Conservation (phyloP, 1,284 basidiomycete species). For the Wolfiporia cocos region DNA sequence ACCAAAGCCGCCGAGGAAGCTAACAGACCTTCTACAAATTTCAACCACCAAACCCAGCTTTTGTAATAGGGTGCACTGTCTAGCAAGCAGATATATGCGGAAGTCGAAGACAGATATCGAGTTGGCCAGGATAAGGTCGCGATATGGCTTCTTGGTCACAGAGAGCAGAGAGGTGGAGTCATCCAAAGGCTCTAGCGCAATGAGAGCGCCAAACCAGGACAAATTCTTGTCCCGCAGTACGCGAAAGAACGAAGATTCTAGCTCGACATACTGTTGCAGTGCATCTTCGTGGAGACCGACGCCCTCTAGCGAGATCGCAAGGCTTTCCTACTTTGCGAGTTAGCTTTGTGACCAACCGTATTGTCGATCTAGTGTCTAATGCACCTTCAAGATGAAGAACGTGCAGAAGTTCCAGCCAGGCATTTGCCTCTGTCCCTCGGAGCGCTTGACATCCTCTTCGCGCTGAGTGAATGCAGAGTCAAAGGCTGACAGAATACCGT, state of each 20-base stretch:
- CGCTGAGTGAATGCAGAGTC: conserved; percentile 73
- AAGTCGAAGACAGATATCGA: conserved; percentile 94
- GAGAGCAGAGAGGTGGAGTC: conserved; percentile 83
- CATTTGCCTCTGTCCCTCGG: conserved; percentile 81
- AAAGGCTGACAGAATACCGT: conserved; percentile 78
- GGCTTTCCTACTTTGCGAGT: conserved; percentile 66
- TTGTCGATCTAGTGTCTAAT: background rate
- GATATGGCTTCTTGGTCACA: conserved; percentile 77
- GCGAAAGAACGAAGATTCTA: conserved; percentile 83
- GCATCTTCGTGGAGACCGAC: conserved; percentile 90
- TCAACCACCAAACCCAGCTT: conserved; percentile 66
- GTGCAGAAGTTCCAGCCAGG: conserved; percentile 97
- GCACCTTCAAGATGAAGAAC: conserved; percentile 90
- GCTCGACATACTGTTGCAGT: conserved; percentile 84
- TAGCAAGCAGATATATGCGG: conserved; percentile 84
- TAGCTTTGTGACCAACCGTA: background rate
- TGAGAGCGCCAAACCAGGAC: conserved; percentile 86
- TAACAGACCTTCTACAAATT: conserved; percentile 58
- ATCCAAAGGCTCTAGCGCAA: conserved; percentile 65
- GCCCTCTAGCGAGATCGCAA: conserved; percentile 89
- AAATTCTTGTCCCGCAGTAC: conserved; percentile 77
- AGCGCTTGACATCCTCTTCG: conserved; percentile 84
- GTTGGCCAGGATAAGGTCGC: conserved; percentile 85
- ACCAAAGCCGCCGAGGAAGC: conserved; percentile 81
- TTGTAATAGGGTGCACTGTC: conserved; percentile 78